Evolutionary conservation across 202 grass and related monocot species (phyloP).

Genomic region (Musa balbisiana): DNA sequence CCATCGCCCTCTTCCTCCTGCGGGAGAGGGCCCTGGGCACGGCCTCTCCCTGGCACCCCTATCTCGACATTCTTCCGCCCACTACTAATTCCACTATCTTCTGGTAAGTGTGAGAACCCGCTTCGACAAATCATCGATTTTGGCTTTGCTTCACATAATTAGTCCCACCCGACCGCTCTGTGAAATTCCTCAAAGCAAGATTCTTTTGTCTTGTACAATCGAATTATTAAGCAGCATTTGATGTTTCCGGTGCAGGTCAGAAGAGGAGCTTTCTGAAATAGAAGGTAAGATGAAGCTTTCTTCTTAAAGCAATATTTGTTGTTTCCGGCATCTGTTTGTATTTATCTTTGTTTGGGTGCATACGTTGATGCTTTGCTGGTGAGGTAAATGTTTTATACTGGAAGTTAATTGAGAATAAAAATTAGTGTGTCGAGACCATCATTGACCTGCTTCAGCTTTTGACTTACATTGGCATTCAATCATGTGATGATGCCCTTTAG

Average conservation of each 20-base stretch:
- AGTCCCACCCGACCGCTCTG: not conserved
- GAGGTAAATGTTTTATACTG: not conserved
- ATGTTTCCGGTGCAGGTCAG: slow-evolving; percentile 94
- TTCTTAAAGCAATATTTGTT: not conserved
- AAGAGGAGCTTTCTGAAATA: slow-evolving; percentile 90
- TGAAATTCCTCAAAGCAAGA: no score
- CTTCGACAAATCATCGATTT: not conserved
- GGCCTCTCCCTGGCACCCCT: slow-evolving; percentile 71
- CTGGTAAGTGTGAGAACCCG: slow-evolving; percentile 41
- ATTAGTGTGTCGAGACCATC: not conserved
- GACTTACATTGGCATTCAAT: not conserved
- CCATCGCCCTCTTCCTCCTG: slow-evolving; percentile 64
- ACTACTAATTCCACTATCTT: slow-evolving; percentile 84
- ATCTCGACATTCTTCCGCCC: slow-evolving; percentile 64
- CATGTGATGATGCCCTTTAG: not conserved
- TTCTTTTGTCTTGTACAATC: not conserved
- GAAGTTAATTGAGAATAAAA: not conserved
- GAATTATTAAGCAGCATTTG: slow-evolving; percentile 37
- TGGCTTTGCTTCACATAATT: slow-evolving; percentile 16
- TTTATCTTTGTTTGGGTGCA: not conserved
- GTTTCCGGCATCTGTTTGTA: not conserved
- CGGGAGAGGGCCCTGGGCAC: slow-evolving; percentile 43
- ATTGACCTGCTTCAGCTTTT: not conserved
- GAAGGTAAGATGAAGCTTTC: slow-evolving; percentile 42
- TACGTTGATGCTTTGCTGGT: not conserved